Percentiles rank a stretch among this genome's conserved stretches.
Evolutionary conservation across 495 filamentous ascomycete genomes (phyloP).

Genomic region (Penicillium taxi): DNA sequence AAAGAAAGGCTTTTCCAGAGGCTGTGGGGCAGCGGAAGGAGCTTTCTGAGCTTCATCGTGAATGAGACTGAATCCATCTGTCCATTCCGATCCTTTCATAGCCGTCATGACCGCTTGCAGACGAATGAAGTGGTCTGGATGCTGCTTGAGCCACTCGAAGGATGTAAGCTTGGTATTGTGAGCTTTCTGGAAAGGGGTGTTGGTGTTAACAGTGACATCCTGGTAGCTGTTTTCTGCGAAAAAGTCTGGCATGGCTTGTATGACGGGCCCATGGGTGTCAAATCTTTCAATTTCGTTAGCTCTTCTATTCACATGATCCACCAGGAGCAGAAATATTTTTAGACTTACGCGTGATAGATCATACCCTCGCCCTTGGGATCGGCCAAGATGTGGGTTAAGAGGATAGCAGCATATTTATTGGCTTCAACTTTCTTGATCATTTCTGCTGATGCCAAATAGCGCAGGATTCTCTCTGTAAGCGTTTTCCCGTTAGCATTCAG

Average conservation of each 20-base stretch:
- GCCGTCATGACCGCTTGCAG: conserved; percentile 36
- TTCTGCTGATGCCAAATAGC: conserved; percentile 34
- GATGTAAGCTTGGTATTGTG: conserved; percentile 30
- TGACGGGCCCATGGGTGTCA: conserved; percentile 18
- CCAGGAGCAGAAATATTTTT: too few relatives aligned
- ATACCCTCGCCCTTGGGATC: conserved; percentile 20
- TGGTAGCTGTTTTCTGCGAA: conserved; percentile 33
- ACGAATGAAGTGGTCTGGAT: conserved; percentile 28
- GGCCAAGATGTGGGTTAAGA: conserved; percentile 25
- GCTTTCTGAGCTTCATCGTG: conserved; percentile 11
- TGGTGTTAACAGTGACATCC: conserved; percentile 24
- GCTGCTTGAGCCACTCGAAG: conserved; percentile 33
- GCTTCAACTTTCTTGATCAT: conserved; percentile 28
- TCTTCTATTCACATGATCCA: too few relatives aligned
- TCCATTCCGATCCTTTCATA: conserved; percentile 23
- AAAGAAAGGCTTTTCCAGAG: conserved; percentile 24
- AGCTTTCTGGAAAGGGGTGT: conserved; percentile 35
- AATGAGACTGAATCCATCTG: conserved; percentile 21
- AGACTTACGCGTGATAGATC: conserved; percentile 24
- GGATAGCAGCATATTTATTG: conserved; percentile 28
- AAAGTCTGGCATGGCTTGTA: conserved; percentile 30
- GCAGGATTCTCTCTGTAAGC: conserved; percentile 38
- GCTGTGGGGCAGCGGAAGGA: neutral
- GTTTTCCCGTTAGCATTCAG: neutral
- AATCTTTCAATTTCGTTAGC: too few relatives aligned